Percentiles rank a stretch among this genome's conserved stretches.
These are phyloP conservation scores for Jamesozyma rosinii DNA, from an alignment of 805 yeast species.

Conservation along the genomic window DNA sequence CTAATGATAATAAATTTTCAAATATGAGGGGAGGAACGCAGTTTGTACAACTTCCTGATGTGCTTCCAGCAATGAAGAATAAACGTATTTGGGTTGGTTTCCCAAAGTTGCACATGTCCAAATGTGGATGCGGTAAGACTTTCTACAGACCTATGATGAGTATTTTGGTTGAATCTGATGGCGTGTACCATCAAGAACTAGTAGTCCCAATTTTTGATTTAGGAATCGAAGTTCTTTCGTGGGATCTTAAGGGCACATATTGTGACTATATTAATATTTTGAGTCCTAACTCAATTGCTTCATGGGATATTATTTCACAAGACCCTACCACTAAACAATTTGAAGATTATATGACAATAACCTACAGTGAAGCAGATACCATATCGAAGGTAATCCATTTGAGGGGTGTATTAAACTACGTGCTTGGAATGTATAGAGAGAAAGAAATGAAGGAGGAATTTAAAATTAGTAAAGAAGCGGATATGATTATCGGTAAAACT, in stretches of 20 bases:
- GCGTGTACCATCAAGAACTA: constrained; percentile 15
- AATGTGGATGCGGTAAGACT: constrained; percentile 15
- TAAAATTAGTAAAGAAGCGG: constrained; percentile 7
- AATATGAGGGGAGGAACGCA: constrained; percentile 9
- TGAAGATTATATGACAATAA: constrained; percentile 34
- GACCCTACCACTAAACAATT: constrained; percentile 9
- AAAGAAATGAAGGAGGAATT: constrained; percentile 10
- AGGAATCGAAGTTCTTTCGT: constrained; percentile 9
- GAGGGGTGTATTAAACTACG: constrained; percentile 32
- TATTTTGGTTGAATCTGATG: constrained; percentile 12
- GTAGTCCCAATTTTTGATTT: constrained; percentile 13
- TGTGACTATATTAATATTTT: constrained; percentile 12
- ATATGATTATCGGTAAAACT: constrained; percentile 5
- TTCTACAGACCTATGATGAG: constrained; percentile 16
- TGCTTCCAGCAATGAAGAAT: constrained; percentile 10
- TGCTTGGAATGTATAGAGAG: constrained; percentile 27
- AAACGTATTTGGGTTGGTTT: constrained; percentile 19
- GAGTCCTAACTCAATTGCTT: constrained; percentile 14
- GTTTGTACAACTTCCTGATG: constrained; percentile 10
- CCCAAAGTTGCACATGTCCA: constrained; percentile 11
- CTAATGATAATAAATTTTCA: constrained; percentile 7
- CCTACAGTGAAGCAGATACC: constrained; percentile 34
- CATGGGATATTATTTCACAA: constrained; percentile 15
- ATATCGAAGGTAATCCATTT: constrained; percentile 31
- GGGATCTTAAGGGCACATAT: constrained; percentile 10